Base-by-base conservation (phyloP, 352 stramenopile genomes). In the Halophytophthora batemanensis region DNA sequence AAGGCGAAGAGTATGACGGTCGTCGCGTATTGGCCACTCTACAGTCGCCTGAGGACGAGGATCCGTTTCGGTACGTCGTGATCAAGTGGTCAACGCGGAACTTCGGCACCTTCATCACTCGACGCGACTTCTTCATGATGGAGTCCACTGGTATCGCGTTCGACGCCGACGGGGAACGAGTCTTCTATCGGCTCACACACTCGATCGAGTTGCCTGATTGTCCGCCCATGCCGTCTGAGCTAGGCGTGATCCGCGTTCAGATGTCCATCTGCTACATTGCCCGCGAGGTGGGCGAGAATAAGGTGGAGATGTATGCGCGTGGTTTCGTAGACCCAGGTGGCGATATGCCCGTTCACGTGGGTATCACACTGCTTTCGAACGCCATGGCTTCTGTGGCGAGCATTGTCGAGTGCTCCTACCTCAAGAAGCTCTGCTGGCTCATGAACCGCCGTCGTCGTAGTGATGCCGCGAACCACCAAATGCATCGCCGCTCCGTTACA, bases 351-450 rank as follows among this genome's bases (percentile, higher is more conserved):
- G 53, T 71, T 17, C 43, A 50, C 29, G 46, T 84, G 17, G 71
- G 56, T 15, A 59, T 77, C 6, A 63, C 42, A 22, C 57, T 84
- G 38, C 71, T 72, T 33, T 64, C 66, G 3, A 68, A 79, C 0
- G 61, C 61, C 13, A 36, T 84, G 17, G 49, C 69, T 6, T 55
- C 62, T 14, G 44, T 61, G 18, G 44, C 68, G 5, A 67, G 64
- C 18, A 62, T 82, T 14, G 64, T 76, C 37, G 70, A 83, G 41
- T 83, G 66, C 52, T 64, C 67, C 2, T 65, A 83, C 41, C 65
- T 80, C 50, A 86, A 86, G 59, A 86, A 86, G 40, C 60, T 86
- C 12, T 66, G 56, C 42, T 83, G 71, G 72, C 59, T 80, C 34
- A 77, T 82, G 62, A 59, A 56, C 12, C 52, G 34, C 10, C 62